Evolutionary conservation across 2,329 filamentous ascomycete genomes (phyloP).

Genomic region (Ophiostoma himal-ulmi): DNA sequence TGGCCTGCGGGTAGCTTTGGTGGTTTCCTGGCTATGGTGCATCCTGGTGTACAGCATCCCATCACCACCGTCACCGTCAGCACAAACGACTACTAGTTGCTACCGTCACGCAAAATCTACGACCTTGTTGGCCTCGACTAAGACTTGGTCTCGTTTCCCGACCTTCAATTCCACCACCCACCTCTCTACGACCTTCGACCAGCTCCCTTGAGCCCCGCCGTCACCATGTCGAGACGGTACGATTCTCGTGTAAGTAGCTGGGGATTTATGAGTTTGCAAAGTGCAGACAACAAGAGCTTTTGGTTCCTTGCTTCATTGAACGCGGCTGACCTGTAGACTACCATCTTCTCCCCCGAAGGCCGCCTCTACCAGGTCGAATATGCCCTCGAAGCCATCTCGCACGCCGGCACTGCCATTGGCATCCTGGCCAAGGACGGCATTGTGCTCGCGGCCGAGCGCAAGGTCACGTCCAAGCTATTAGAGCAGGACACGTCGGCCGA

Average conservation of each 20-base stretch:
- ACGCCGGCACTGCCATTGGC: constrained; percentile 92
- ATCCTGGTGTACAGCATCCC: background rate
- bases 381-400: constrained; percentile 96
- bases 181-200: background rate
- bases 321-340: constrained; percentile 59
- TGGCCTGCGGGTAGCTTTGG: constrained; percentile 14
- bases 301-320: background rate
- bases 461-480: constrained; percentile 97
- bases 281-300: background rate
- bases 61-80: constrained; percentile 2
- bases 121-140: background rate
- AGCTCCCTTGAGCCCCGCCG: constrained; percentile 9
- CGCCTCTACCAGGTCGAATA: constrained; percentile 99
- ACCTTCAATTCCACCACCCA: background rate
- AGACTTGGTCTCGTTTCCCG: background rate
- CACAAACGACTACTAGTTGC: background rate
- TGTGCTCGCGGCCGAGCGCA: constrained; percentile 93
- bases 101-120: background rate
- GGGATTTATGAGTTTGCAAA: background rate
- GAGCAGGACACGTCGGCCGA: constrained; percentile 99
- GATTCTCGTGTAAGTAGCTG: constrained; percentile 75
- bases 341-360: constrained; percentile 98
- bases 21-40: background rate
- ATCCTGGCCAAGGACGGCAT: constrained; percentile 98
- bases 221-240: constrained; percentile 85